These are phyloP conservation scores for Lipomyces yamadae DNA, from an alignment of 805 yeast species.

Conservation along the genomic window DNA sequence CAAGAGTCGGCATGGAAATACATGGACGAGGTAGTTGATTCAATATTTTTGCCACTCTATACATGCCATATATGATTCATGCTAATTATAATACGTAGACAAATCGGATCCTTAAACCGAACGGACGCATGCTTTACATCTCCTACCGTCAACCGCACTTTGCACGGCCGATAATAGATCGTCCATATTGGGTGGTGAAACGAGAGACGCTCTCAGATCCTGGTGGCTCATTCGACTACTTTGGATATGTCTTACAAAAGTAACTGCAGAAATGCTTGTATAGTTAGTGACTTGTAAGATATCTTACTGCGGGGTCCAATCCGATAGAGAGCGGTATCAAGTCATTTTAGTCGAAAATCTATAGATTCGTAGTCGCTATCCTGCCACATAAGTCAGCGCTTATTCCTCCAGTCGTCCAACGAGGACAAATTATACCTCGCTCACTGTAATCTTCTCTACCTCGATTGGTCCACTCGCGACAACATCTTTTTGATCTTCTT, in stretches of 20 bases:
- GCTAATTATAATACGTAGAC: slow-evolving; percentile 11
- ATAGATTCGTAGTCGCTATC: slow-evolving; percentile 31
- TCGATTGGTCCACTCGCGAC: not conserved
- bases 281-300: not conserved
- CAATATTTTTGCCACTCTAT: not conserved
- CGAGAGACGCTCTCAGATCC: slow-evolving; percentile 30
- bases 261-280: not conserved
- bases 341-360: slow-evolving; percentile 25
- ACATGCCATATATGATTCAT: not conserved
- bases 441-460: not conserved
- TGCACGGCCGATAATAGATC: slow-evolving; percentile 37
- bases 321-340: not conserved
- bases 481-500: slow-evolving; percentile 15
- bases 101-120: slow-evolving; percentile 38
- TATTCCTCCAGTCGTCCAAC: not conserved
- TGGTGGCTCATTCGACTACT: slow-evolving; percentile 38
- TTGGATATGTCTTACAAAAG: slow-evolving; percentile 34
- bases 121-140: slow-evolving; percentile 38
- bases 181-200: slow-evolving; percentile 35
- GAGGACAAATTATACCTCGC: not conserved
- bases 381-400: not conserved
- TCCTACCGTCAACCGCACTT: slow-evolving; percentile 43
- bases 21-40: slow-evolving; percentile 38
- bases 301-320: not conserved
- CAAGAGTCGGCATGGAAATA: slow-evolving; percentile 31